Base-by-base conservation (phyloP, 306 rosid species). In the Cucurbita argyrosperma region DNA sequence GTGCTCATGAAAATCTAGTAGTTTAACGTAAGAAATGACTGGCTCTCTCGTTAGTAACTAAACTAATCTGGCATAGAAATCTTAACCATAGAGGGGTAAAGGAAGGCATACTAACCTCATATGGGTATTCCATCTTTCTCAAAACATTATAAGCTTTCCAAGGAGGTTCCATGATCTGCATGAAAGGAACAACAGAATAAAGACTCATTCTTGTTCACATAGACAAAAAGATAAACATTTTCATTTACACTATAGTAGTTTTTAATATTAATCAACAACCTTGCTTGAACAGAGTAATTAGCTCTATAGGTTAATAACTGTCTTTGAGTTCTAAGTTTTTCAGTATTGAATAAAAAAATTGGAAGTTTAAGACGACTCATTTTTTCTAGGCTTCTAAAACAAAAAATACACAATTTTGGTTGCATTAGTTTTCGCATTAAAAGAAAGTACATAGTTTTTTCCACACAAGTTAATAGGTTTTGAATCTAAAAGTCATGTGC, bases 111-210 rank as follows among this genome's bases (percentile, higher is more conserved):
- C 86, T 80, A 37, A 81, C 98, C 96, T 94, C 98, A 70, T 83
- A 89, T 12, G 99, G 97, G 83, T 94, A 94, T 78, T 89, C 95
- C 88, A 94, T 94, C 89, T 80, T 91, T 83, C 78, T 81, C 89
- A 94, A 43, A 65, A 91, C 90, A 83, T 88, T 89, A 85, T 83
- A 83, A 73, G 97, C 97, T 82, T 80, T 76, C 99, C 97, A 89
- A 7, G 97, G 99, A 71, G 97, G 97, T 81, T 91, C 99, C 92
- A 90, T 90, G 75, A 94, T 94, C 99, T 94, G 88, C 82, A 81
- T 45, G 78, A 67, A 74, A 60, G 79, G 47, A 78, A 19, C 35
- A 46, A 58, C 16, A 50, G 23, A 69, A 60, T 74, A 69, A 82
- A 72, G 61, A 70, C 19, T 35, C 81, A 65, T 30, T 77, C 40